A percentile compares a stretch with the other conserved stretches of the same genome.
Conservation (phyloP, 371 early-diverging fungal species). For the Choanephora cucurbitarum region DNA sequence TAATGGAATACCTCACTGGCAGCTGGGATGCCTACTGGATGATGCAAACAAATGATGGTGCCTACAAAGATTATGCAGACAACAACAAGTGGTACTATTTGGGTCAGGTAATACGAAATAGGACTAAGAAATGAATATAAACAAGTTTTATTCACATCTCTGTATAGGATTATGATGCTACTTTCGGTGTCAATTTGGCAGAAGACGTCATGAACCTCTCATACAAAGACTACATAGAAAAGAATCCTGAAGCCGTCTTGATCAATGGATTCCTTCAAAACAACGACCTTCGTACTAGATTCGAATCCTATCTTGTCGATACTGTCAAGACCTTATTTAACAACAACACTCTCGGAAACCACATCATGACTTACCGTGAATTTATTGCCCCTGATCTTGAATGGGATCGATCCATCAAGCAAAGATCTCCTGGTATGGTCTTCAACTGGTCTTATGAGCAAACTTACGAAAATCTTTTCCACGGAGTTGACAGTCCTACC, state of each 20-base stretch:
- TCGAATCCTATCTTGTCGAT: slow-evolving; percentile 50
- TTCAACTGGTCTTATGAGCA: slow-evolving; percentile 49
- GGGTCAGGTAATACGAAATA: slow-evolving; percentile 46
- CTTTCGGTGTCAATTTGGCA: slow-evolving; percentile 55
- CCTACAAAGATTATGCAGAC: slow-evolving; percentile 52
- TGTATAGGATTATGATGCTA: slow-evolving; percentile 48
- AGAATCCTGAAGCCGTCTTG: slow-evolving; percentile 43
- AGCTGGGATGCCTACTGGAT: slow-evolving; percentile 63
- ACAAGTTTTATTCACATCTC: neutral
- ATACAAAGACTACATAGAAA: slow-evolving; percentile 38
- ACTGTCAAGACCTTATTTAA: slow-evolving; percentile 55
- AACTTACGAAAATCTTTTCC: slow-evolving; percentile 39
- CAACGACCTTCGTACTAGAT: slow-evolving; percentile 27
- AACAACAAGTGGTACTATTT: slow-evolving; percentile 50
- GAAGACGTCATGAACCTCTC: slow-evolving; percentile 32
- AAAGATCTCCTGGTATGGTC: slow-evolving; percentile 55
- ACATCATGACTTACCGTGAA: slow-evolving; percentile 49
- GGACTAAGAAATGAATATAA: no score
- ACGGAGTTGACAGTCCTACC: slow-evolving; percentile 28
- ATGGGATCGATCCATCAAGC: slow-evolving; percentile 57
- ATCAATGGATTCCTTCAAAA: slow-evolving; percentile 56
- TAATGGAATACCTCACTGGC: slow-evolving; percentile 56
- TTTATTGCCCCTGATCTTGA: slow-evolving; percentile 51
- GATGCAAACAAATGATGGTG: slow-evolving; percentile 54
- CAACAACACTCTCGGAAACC: slow-evolving; percentile 47